Base-by-base conservation (phyloP, 2,329 filamentous ascomycete species). In the Teratosphaeria pseudoeucalypti region DNA sequence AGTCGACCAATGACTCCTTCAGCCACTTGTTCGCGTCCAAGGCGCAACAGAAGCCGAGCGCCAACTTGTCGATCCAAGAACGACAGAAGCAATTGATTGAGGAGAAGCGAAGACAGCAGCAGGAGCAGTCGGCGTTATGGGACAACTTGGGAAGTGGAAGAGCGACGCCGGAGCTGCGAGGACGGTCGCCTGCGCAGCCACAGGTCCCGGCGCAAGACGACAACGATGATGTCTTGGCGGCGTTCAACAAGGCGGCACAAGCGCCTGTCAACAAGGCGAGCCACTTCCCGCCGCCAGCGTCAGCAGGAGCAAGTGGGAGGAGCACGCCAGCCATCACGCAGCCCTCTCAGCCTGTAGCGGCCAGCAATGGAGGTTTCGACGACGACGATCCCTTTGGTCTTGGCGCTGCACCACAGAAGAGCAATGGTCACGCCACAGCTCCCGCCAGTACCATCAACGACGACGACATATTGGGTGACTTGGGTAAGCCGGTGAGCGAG, bases 381-480 rank as follows among this genome's bases (percentile, higher is more conserved):
- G 87, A 92, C 54, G 90, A 95, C 70, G 90, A 96, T 70, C 90
- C 91, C 1, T 96, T 97, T 71, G 92, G 90, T 0, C 77, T 96
- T 39, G 86, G 80, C 11, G 61, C 67, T 52, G 58, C 68, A 53
- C 64, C 67, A 7, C 34, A 23, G 34, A 61, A 61, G 55, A 61
- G 43, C 47, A 66, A 67, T 49, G 64, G 64, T 6, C 68, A 67
- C 47, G 64, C 67, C 34, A 54, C 65, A 29, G 49, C 60, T 12
- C 62, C 67, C 27, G 32, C 62, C 6, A 34, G 61, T 64, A 11
- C 10, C 23, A 63, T 52, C 54, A 43, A 16, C 6, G 56, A 27
- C 12, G 61, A 66, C 16, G 82, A 87, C 72, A 83, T 87, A 60
- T 74, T 87, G 23, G 84, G 84, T 6, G 73, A 84, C 54, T 73